Conservation (phyloP, 345 rosid species). For the Citrus australasica region DNA sequence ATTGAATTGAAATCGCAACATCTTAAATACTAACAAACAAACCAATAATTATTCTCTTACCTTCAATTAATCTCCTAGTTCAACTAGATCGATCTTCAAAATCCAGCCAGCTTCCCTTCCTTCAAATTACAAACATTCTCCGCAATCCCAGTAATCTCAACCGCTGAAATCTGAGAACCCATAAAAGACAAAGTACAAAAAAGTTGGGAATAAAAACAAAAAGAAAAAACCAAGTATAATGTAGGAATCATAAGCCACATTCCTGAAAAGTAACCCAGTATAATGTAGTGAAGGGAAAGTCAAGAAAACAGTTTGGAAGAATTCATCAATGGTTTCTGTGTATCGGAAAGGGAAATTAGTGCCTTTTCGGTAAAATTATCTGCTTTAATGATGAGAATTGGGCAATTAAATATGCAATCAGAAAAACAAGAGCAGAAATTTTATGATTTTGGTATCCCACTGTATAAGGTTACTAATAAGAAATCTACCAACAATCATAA, state of each 20-base stretch:
- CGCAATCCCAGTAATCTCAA: constrained; percentile 82
- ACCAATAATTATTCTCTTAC: constrained; percentile 25
- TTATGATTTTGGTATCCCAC: not conserved
- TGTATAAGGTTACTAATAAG: not conserved
- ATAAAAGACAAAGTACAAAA: too few relatives aligned
- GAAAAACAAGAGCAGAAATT: not conserved
- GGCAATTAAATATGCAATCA: not conserved
- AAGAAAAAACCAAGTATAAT: constrained; percentile 15
- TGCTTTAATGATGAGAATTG: not conserved
- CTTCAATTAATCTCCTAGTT: constrained; percentile 66
- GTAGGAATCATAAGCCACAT: constrained; percentile 61
- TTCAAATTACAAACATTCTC: constrained; percentile 94
- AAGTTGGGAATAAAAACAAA: not conserved
- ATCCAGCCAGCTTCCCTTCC: constrained; percentile 99
- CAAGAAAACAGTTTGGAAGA: constrained; percentile 1
- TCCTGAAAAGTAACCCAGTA: constrained; percentile 44
- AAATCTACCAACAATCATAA: not conserved
- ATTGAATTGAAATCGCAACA: not conserved
- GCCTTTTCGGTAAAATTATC: not conserved
- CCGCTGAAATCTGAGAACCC: constrained; percentile 77
- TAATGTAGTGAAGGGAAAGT: not conserved
- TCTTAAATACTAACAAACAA: not conserved
- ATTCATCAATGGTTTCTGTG: not conserved
- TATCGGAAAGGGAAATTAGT: not conserved
- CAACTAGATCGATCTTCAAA: constrained; percentile 74